A percentile compares a stretch with the other conserved stretches of the same genome.
These are phyloP conservation scores for Seiridium unicorne DNA, from an alignment of 2,329 filamentous ascomycete species.

Conservation along the genomic window DNA sequence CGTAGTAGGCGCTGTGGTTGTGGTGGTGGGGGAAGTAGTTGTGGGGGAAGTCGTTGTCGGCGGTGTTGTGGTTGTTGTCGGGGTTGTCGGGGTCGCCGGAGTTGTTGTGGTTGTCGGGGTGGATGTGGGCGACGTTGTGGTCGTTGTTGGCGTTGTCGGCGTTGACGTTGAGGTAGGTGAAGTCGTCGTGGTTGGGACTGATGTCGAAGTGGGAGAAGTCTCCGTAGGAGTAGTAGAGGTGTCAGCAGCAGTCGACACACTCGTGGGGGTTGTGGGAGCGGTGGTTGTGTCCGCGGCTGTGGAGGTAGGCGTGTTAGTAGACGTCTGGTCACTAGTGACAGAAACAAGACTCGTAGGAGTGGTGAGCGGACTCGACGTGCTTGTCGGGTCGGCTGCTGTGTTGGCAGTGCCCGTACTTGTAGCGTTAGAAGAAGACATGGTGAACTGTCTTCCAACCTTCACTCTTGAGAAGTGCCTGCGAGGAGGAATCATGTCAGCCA, in stretches of 20 bases:
- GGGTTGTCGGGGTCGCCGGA: conserved; percentile 20
- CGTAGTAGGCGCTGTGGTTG: conserved; percentile 10
- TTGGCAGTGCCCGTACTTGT: conserved; percentile 11
- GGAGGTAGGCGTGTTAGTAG: conserved; percentile 7
- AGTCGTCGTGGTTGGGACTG: conserved; percentile 12
- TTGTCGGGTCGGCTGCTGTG: conserved; percentile 5
- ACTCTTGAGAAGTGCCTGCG: conserved; percentile 9
- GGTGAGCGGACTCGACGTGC: conserved; percentile 3
- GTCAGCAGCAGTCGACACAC: conserved; percentile 8
- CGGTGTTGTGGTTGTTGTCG: conserved; percentile 9
- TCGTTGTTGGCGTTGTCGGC: conserved; percentile 5
- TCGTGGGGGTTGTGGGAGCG: background rate
- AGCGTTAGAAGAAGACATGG: conserved; percentile 13
- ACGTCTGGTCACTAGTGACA: conserved; percentile 2
- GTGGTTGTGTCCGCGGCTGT: background rate
- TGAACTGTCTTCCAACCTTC: conserved; percentile 12
- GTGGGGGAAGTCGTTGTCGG: conserved; percentile 24
- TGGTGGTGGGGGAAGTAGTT: conserved; percentile 10
- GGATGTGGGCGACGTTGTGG: conserved; percentile 14
- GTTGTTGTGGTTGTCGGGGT: background rate
- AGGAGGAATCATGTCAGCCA: conserved; percentile 9
- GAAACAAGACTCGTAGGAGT: background rate
- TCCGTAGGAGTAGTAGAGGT: conserved; percentile 3
- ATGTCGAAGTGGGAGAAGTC: background rate
- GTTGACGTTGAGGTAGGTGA: conserved; percentile 10